These are phyloP conservation scores for Suillus subaureus DNA, from an alignment of 768 basidiomycete genomes.

Conservation along the genomic window DNA sequence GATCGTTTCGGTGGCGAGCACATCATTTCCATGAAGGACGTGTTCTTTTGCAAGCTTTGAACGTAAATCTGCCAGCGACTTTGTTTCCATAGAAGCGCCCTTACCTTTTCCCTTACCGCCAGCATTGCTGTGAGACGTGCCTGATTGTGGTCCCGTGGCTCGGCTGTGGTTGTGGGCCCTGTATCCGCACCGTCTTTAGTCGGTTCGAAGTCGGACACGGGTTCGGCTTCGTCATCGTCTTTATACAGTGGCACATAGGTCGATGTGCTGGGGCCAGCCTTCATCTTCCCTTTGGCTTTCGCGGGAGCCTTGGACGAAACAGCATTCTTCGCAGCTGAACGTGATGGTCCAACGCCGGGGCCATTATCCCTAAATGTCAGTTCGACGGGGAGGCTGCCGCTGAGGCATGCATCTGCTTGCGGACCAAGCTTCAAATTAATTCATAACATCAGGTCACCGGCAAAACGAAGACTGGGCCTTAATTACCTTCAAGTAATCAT, in stretches of 20 bases:
- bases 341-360: constrained; percentile 10
- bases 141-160: constrained; percentile 2
- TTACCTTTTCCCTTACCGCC: constrained; percentile 2
- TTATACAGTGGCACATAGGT: constrained; percentile 21
- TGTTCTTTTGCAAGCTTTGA: constrained; percentile 7
- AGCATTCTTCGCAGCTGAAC: constrained; percentile 16
- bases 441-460: constrained; percentile 6
- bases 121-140: background rate
- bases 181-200: constrained; percentile 16
- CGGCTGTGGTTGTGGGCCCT: background rate
- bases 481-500: constrained; percentile 54
- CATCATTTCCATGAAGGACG: background rate
- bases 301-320: constrained; percentile 7
- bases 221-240: constrained; percentile 29
- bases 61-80: background rate
- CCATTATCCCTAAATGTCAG: constrained; percentile 32
- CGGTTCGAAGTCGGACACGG: constrained; percentile 22
- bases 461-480: background rate
- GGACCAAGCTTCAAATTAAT: constrained; percentile 17
- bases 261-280: constrained; percentile 4
- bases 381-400: constrained; percentile 19
- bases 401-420: constrained; percentile 25
- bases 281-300: constrained; percentile 25
- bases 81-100: background rate
- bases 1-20: background rate